Evolutionary conservation across 768 basidiomycete species (phyloP), one percentile per base, ranked within the genome.

Genomic region (Epithele typhae): DNA sequence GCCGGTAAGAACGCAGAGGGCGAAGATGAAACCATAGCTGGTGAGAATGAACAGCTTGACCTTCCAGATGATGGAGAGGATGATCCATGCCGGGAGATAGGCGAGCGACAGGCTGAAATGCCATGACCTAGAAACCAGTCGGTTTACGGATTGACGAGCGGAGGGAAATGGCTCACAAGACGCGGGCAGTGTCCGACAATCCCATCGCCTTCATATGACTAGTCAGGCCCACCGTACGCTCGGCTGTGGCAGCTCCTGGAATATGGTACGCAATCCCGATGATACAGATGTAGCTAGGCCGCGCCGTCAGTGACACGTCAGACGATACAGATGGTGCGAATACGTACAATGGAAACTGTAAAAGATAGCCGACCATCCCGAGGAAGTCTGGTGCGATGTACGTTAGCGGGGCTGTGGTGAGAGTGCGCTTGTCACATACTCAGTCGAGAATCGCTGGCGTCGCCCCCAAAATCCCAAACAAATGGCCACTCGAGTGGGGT

Each of bases 181-280:
- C 76, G 32, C 85, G 73, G 11, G 87, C 84, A 0, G 78, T 78
- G 56, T 88, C 85, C 6, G 76, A 63, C 12, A 89, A 70, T 7
- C 88, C 88, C 88, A 91, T 90, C 3, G 78, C 85, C 58, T 83
- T 82, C 73, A 90, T 78, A 58, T 90, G 85, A 6, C 77, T 67
- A 0, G 88, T 87, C 25, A 90, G 61, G 14, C 76, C 64, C 43
- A 68, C 73, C 0, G 87, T 81, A 34, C 86, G 72, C 61, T 91
- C 88, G 5, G 71, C 73, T 10, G 81, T 69, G 36, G 85, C 76
- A 6, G 82, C 73, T 3, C 87, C 88, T 11, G 87, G 83, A 2
- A 88, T 74, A 52, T 91, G 88, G 58, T 90, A 90, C 0, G 81
- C 72, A 36, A 90, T 82, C 19, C 87, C 87, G 25, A 87, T 65